Conservation (phyloP, 164 flowering plant genomes). For the Warburgia ugandensis region DNA sequence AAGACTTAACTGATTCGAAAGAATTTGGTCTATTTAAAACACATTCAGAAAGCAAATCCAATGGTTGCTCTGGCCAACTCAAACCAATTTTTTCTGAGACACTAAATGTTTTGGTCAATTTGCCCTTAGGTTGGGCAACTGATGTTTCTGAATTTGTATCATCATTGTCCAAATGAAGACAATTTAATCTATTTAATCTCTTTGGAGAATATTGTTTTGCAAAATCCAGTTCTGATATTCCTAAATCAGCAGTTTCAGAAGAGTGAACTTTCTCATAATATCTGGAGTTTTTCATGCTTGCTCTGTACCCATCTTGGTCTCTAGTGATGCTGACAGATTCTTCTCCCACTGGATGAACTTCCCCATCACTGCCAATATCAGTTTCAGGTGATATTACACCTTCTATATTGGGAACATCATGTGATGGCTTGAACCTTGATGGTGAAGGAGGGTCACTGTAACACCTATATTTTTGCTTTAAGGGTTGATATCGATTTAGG, state of each 20-base stretch:
- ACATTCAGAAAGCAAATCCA: constrained; percentile 50
- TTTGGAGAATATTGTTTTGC: constrained; percentile 42
- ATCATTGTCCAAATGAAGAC: constrained; percentile 29
- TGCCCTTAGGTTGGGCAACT: constrained; percentile 13
- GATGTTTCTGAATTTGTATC: constrained; percentile 24
- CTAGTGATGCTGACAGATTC: constrained; percentile 30
- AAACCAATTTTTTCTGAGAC: constrained; percentile 71
- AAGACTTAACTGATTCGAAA: constrained; percentile 48
- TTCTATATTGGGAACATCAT: constrained; percentile 57
- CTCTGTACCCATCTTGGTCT: constrained; percentile 12
- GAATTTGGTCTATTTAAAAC: constrained; percentile 52
- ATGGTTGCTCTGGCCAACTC: constrained; percentile 88
- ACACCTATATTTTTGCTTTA: constrained; percentile 44
- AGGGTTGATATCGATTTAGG: constrained; percentile 45
- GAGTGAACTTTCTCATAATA: constrained; percentile 13
- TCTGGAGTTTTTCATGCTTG: constrained; percentile 10
- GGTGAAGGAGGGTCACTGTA: constrained; percentile 92
- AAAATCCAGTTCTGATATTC: constrained; percentile 17
- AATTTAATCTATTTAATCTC: constrained; percentile 43
- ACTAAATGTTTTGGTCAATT: constrained; percentile 50
- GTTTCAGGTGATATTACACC: constrained; percentile 49
- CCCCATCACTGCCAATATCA: constrained; percentile 67
- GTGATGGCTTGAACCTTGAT: constrained; percentile 70
- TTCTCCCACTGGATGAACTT: constrained; percentile 56
- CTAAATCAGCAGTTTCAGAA: constrained; percentile 15